These are phyloP conservation scores for Metschnikowia noctiluminum DNA, from an alignment of 805 yeast species.

Conservation along the genomic window DNA sequence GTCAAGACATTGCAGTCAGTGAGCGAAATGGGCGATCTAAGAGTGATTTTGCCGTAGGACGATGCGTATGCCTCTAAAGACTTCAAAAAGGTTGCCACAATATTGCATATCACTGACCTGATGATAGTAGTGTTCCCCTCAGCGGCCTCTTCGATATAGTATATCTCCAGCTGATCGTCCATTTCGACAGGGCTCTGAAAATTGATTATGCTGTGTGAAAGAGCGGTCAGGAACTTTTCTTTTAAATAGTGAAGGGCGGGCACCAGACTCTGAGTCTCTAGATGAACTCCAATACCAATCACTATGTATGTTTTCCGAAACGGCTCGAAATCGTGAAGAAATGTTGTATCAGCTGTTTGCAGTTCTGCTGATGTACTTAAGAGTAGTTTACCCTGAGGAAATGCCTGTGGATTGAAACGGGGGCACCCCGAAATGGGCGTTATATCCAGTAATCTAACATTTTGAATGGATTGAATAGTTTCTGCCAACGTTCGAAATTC, in stretches of 20 bases:
- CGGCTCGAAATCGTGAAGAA: slow-evolving; percentile 86
- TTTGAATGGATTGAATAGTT: slow-evolving; percentile 47
- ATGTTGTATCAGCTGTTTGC: slow-evolving; percentile 55
- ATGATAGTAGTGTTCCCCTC: slow-evolving; percentile 25
- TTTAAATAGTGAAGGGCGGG: slow-evolving; percentile 29
- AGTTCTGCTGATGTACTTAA: slow-evolving; percentile 50
- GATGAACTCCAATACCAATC: slow-evolving; percentile 40
- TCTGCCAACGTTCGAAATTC: slow-evolving; percentile 44
- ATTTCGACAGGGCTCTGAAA: slow-evolving; percentile 44
- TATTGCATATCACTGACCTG: slow-evolving; percentile 71
- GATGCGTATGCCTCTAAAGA: slow-evolving; percentile 67
- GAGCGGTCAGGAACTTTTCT: slow-evolving; percentile 46
- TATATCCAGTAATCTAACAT: slow-evolving; percentile 72
- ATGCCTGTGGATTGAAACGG: slow-evolving; percentile 78
- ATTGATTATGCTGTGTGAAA: slow-evolving; percentile 52
- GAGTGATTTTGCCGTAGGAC: slow-evolving; percentile 73
- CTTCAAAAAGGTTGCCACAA: slow-evolving; percentile 60
- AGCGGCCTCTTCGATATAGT: slow-evolving; percentile 28
- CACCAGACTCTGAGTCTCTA: slow-evolving; percentile 1
- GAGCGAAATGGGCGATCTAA: slow-evolving; percentile 75
- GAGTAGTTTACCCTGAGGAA: slow-evolving; percentile 71
- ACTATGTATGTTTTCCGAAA: slow-evolving; percentile 73
- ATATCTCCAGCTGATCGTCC: slow-evolving; percentile 4
- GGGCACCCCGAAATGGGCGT: slow-evolving; percentile 50
- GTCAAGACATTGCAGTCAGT: slow-evolving; percentile 47